Evolutionary conservation across 352 stramenopile species (phyloP), one percentile per base, ranked within the genome.

Genomic region (Pythium myriotylum): DNA sequence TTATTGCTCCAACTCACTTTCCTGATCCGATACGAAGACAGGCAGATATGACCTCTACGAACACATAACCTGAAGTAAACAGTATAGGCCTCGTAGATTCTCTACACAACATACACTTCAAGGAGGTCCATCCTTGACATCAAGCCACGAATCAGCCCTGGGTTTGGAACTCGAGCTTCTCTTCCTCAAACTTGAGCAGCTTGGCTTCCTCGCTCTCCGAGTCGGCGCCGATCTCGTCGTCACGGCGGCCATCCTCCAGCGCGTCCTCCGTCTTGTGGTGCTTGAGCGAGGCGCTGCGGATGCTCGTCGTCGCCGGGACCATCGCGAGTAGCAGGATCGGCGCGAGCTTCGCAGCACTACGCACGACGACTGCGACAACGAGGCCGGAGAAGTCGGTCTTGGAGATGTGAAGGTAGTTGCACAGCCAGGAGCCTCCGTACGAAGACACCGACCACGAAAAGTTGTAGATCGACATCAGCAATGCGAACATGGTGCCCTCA

Each of bases 401-500:
- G 68, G 76, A 87, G 61, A 92, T 90, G 61, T 83, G 52, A 41
- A 92, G 69, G 54, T 86, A 89, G 59, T 23, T 80, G 68, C 83
- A 92, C n/a, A 92, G 67, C 79, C 79, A 92, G 43, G 82, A 87
- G 58, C 82, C 82, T 33, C 82, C 82, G 61, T 89, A 92, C 17
- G 79, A 89, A 26, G 82, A 76, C 26, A 88, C 69, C 17, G 82
- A 92, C 82, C 82, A 92, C 29, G 82, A 89, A 22, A 92, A 92
- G 54, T 92, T 92, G 74, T 89, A 92, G 62, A 92, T 90, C 26
- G 80, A 92, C 83, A 92, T 92, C 67, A 90, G 83, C 68, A 92
- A 57, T 26, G 96, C 96, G 76, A 99, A 99, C 62, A 99, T 86
- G 4, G 97, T 98, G 55, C 95, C 96, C 76, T 99, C 96, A 43